Conservation (phyloP, 345 rosid species). For the Ceriops zippeliana region DNA sequence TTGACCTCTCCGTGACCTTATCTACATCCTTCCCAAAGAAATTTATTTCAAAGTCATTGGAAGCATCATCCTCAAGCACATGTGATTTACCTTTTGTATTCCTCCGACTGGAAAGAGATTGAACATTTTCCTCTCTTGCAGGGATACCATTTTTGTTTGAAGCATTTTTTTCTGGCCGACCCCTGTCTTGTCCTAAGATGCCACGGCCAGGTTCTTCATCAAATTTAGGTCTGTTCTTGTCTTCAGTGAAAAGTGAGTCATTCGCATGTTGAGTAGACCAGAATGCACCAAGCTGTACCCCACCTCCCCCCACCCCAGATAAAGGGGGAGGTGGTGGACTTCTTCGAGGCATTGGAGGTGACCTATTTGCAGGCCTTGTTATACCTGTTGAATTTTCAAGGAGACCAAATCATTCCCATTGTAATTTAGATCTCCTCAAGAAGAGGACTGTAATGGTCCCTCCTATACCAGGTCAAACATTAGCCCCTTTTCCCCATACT, state of each 20-base stretch:
- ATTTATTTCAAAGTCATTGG: slow-evolving; percentile 51
- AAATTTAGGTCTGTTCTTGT: slow-evolving; percentile 46
- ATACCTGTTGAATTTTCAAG: slow-evolving; percentile 41
- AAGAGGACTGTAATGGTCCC: too few species aligned
- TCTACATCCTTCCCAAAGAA: slow-evolving; percentile 40
- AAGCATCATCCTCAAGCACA: slow-evolving; percentile 33
- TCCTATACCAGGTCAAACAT: too few species aligned
- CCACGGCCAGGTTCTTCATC: slow-evolving; percentile 58
- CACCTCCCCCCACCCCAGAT: slow-evolving; percentile 42
- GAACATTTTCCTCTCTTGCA: slow-evolving; percentile 43
- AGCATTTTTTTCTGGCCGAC: slow-evolving; percentile 37
- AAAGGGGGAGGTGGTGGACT: slow-evolving; percentile 76
- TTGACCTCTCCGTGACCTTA: slow-evolving; percentile 37
- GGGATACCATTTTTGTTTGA: slow-evolving; percentile 39
- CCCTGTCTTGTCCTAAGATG: slow-evolving; percentile 41
- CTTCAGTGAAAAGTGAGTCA: slow-evolving; percentile 48
- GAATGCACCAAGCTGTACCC: slow-evolving; percentile 81
- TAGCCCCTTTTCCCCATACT: too few species aligned
- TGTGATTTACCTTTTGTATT: slow-evolving; percentile 32
- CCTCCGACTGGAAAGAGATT: slow-evolving; percentile 32
- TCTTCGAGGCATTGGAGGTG: slow-evolving; percentile 71
- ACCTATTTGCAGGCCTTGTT: slow-evolving; percentile 45
- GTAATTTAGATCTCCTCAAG: not conserved
- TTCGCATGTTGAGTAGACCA: slow-evolving; percentile 87
- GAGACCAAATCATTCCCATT: slow-evolving; percentile 5